A percentile compares a stretch with the other conserved stretches of the same genome.
Conservation (phyloP, 2,329 filamentous ascomycete genomes). For the Berkeleyomyces basicola region DNA sequence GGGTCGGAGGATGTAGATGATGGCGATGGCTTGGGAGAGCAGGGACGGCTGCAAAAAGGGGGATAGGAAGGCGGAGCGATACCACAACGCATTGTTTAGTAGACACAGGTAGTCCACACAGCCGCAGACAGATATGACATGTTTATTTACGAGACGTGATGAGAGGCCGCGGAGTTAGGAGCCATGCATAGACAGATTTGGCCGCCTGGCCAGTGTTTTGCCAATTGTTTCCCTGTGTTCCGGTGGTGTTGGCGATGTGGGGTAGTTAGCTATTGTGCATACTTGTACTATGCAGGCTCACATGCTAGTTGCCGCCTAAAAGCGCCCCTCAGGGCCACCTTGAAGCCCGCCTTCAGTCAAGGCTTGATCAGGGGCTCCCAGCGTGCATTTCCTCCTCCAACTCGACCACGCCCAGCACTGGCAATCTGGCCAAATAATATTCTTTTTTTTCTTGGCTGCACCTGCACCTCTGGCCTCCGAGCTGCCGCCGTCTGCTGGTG, state of each 20-base stretch:
- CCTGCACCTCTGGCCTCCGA: background rate
- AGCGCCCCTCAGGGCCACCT: background rate
- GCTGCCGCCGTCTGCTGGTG: no score
- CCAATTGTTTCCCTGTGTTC: no score
- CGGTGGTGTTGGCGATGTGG: no score
- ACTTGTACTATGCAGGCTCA: background rate
- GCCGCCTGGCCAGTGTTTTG: no score
- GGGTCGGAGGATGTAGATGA: background rate
- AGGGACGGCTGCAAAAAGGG: background rate
- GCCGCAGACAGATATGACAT: background rate
- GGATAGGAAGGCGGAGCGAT: background rate
- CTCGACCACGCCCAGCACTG: background rate
- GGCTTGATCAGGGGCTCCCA: background rate
- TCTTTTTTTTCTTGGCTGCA: background rate
- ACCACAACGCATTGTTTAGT: background rate
- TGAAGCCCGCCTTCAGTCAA: background rate
- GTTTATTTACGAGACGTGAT: background rate
- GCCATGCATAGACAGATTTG: no score
- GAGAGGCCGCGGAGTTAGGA: background rate
- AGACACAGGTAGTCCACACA: background rate
- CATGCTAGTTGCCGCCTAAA: background rate
- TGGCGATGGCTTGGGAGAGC: background rate
- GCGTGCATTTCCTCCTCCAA: background rate
- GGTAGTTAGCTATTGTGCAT: no score
- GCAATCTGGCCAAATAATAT: background rate